Conservation (phyloP, 1,284 basidiomycete genomes). For the Trichosporon coremiiforme region DNA sequence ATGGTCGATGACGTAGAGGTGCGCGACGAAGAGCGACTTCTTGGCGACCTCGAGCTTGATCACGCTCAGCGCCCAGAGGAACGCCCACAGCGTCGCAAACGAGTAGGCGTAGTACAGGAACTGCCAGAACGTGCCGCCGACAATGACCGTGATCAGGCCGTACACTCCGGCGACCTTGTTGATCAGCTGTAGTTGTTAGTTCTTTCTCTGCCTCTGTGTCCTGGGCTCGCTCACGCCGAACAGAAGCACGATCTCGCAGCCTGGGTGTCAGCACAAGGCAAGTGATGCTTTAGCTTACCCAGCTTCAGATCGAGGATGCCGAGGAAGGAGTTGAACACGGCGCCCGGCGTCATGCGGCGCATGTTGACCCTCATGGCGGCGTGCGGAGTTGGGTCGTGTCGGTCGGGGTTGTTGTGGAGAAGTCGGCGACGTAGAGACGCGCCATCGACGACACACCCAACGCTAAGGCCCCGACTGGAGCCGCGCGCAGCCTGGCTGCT, state of each 20-base stretch:
- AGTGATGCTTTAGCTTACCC: conserved; percentile 56
- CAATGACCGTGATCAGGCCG: conserved; percentile 86
- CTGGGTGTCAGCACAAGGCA: conserved; percentile 36
- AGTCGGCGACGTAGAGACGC: neutral
- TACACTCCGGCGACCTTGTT: conserved; percentile 99
- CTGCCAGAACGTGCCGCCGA: conserved; percentile 86
- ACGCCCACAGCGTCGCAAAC: conserved; percentile 73
- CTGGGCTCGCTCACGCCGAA: conserved; percentile 68
- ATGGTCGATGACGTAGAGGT: conserved; percentile 90
- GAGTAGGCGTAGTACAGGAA: conserved; percentile 92
- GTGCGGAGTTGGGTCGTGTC: neutral
- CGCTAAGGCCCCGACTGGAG: neutral
- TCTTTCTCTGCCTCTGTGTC: neutral
- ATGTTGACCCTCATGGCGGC: conserved; percentile 42
- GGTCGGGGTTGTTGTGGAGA: neutral
- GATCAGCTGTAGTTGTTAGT: conserved; percentile 65
- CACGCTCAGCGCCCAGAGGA: conserved; percentile 84
- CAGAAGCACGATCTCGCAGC: conserved; percentile 75
- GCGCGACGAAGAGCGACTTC: conserved; percentile 83
- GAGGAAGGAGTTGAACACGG: conserved; percentile 72
- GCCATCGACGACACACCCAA: neutral
- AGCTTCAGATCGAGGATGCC: conserved; percentile 86
- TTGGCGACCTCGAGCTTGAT: conserved; percentile 83
- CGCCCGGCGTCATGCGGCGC: conserved; percentile 39
- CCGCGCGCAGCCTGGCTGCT: neutral